Evolutionary conservation across 768 basidiomycete species (phyloP).

Genomic region (Boletus patriciae): DNA sequence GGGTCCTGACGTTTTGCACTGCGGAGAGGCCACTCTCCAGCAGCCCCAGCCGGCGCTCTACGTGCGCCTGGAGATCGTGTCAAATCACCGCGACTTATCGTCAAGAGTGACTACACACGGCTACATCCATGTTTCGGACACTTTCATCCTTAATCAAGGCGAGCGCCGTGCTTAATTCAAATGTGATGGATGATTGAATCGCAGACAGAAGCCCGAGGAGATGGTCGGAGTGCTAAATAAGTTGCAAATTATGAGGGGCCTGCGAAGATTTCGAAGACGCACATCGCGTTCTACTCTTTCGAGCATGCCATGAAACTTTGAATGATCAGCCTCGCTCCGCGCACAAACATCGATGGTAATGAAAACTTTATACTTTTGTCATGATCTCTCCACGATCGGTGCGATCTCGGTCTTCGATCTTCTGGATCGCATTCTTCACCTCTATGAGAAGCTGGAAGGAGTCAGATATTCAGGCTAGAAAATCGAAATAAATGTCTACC

Average conservation of each 20-base stretch:
- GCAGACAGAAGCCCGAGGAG: constrained; percentile 26
- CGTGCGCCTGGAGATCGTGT: constrained; percentile 27
- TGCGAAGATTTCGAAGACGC: constrained; percentile 1
- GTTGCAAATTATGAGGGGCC: background rate
- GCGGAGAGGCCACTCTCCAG: constrained; percentile 25
- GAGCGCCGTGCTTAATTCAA: constrained; percentile 25
- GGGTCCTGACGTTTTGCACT: constrained; percentile 33
- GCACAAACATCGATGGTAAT: background rate
- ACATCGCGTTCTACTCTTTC: constrained; percentile 25
- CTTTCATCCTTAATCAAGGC: constrained; percentile 30
- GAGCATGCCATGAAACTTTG: constrained; percentile 28
- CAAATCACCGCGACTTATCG: background rate
- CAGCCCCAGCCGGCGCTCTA: constrained; percentile 30
- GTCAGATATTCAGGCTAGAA: constrained; percentile 2
- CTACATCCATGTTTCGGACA: constrained; percentile 27
- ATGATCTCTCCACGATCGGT: constrained; percentile 20
- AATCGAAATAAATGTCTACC: constrained; percentile 14
- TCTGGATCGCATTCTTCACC: constrained; percentile 17
- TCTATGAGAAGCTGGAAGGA: constrained; percentile 25
- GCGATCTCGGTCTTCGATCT: constrained; percentile 23
- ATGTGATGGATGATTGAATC: constrained; percentile 25
- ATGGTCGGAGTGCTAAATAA: constrained; percentile 28
- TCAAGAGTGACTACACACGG: constrained; percentile 19
- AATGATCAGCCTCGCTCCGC: constrained; percentile 15
- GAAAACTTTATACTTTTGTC: constrained; percentile 22